Evolutionary conservation across 1,139 yeast genomes (phyloP), one percentile per base, ranked within the genome.

Genomic region (Geotrichum cucujoidarum): DNA sequence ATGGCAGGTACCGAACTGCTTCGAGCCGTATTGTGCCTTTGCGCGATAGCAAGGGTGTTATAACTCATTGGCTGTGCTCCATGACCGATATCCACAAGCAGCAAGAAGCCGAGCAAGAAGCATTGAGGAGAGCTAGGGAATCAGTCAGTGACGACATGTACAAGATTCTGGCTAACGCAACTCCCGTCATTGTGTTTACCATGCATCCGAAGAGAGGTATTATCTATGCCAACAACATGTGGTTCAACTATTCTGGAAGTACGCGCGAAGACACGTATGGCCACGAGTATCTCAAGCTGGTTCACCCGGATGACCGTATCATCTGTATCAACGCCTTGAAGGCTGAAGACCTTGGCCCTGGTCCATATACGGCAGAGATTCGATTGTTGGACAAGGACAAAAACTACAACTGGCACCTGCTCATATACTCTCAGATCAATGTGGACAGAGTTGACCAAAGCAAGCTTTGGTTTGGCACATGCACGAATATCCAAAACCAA

Each of bases 61-160:
- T 64, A 11, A 60, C 63, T 3, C 67, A 64, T 42, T 65, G 69
- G 69, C 61, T 65, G 46, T 65, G 67, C 30, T 65, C 69, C 6
- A 57, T 62, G 61, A 63, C 64, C 63, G 70, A 66, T 51, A 60
- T 65, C 22, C 69, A 66, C 43, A 64, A 59, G 32, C 66, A 65
- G 51, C 58, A 60, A 11, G 53, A 63, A 43, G 66, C 68, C 1
- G 67, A 66, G 48, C 40, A 55, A 10, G 66, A 61, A 34, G 66
- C 67, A 1, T 49, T 61, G 25, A 57, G 55, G 44, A 60, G 60
- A 33, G 63, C 64, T 5, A 61, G 60, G 40, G 63, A 63, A 38
- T 57, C 63, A 16, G 68, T 63, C 13, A 59, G 66, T 33, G 68
- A 66, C 43, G 61, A 62, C 40, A 64, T 63, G 49, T 65, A 65